Evolutionary conservation across 257 asterid genomes (phyloP), one percentile per base, ranked within the genome.

Genomic region (Dorcoceras hygrometricum): DNA sequence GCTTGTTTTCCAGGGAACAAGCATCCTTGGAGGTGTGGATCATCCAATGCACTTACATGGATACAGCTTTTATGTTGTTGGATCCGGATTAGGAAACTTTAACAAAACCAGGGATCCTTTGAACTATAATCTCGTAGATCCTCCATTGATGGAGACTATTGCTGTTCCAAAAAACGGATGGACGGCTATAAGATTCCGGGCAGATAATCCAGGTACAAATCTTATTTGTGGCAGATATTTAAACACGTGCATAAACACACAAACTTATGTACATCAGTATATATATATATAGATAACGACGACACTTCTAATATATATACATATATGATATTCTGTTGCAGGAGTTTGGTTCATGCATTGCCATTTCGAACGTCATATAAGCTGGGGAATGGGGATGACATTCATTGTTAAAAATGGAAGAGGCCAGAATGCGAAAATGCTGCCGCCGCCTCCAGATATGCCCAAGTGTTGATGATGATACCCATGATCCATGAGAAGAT

Each of bases 331-430:
- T n/a, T n/a, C 11, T n/a, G 8, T 56, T 61, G 32, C 66, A 71
- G 83, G 77, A 51, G 77, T 76, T 19, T 76, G 81, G 81, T 36
- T 79, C 10, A 55, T 76, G 81, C 81, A 76, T 62, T 79, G 84
- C 55, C 84, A 79, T 70, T 73, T 76, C 29, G 84, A 79, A 66
- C 22, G 81, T 4, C 84, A 79, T 62, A 59, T 72, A 12, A 76
- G 73, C 23, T 80, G 84, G 84, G 84, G 82, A 31, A 80, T 80
- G 84, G 79, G 73, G 28, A 74, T 74, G 77, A 57, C 27, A 0
- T 80, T 77, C 48, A 74, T 80, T 4, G 78, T 76, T 0, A 71
- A 9, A 54, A 65, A 77, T 50, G 85, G 85, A 3, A 64, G 27
- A 10, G 67, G 74, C 22, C 55, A 23, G 0, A 36, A 68, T 14